A percentile compares a stretch with the other conserved stretches of the same genome.
Evolutionary conservation across 2,329 filamentous ascomycete species (phyloP).

Genomic region (Alternaria sp.): DNA sequence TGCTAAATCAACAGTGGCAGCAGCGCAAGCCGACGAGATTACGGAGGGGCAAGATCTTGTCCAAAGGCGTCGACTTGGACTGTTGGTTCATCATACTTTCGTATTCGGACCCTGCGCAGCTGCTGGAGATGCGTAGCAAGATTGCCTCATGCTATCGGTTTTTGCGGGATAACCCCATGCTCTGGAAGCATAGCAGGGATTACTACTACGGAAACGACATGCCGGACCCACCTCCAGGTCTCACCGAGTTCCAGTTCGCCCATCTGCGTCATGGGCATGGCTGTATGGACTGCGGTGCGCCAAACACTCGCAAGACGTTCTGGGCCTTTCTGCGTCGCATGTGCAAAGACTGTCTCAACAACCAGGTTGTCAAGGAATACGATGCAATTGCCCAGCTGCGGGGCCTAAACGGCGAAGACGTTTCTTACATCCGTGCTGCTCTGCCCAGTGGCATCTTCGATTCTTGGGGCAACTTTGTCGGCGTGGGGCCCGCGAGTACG

Average conservation of each 20-base stretch:
- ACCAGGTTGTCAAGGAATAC: slow-evolving; percentile 44
- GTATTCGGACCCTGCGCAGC: slow-evolving; percentile 46
- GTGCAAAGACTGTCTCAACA: slow-evolving; percentile 51
- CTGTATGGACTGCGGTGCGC: slow-evolving; percentile 50
- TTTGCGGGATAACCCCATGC: slow-evolving; percentile 45
- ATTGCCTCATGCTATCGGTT: slow-evolving; percentile 48
- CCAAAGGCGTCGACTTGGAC: slow-evolving; percentile 43
- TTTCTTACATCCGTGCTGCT: slow-evolving; percentile 38
- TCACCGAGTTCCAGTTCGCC: slow-evolving; percentile 53
- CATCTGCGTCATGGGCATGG: slow-evolving; percentile 51
- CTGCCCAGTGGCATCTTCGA: slow-evolving; percentile 48
- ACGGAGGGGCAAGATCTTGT: slow-evolving; percentile 37
- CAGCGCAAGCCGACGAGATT: slow-evolving; percentile 38
- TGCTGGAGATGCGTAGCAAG: slow-evolving; percentile 46
- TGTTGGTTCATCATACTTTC: slow-evolving; percentile 48
- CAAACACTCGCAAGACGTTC: slow-evolving; percentile 52
- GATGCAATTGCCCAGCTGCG: slow-evolving; percentile 40
- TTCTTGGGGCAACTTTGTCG: slow-evolving; percentile 52
- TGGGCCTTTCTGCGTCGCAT: slow-evolving; percentile 55
- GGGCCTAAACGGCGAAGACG: slow-evolving; percentile 37
- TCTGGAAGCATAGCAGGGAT: slow-evolving; percentile 49
- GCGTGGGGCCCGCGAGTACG: slow-evolving; percentile 45
- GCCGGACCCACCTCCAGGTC: slow-evolving; percentile 45
- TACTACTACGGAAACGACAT: slow-evolving; percentile 46
- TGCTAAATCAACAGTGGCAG: slow-evolving; percentile 32